Conservation (phyloP, 2,329 filamentous ascomycete species). For the Tolypocladium tundrense region DNA sequence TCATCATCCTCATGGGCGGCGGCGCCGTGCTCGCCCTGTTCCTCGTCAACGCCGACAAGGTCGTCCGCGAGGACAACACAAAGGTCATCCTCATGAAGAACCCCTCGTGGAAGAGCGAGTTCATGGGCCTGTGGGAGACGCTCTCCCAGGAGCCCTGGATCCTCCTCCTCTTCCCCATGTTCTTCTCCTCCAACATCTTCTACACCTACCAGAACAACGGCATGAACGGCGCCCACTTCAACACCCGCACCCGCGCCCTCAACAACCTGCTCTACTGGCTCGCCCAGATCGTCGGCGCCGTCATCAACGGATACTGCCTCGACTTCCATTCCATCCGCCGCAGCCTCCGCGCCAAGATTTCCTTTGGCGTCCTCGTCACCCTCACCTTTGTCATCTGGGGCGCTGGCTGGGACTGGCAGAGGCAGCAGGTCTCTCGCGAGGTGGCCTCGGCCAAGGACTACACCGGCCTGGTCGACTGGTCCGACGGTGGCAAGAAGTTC, state of each 20-base stretch:
- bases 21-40: constrained; percentile 61
- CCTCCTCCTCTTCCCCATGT: constrained; percentile 45
- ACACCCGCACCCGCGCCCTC: constrained; percentile 43
- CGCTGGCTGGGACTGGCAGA: constrained; percentile 70
- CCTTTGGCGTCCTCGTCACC: constrained; percentile 46
- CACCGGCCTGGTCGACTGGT: constrained; percentile 47
- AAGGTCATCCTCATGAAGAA: constrained; percentile 83
- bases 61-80: constrained; percentile 68
- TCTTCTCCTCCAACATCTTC: constrained; percentile 45
- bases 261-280: constrained; percentile 46
- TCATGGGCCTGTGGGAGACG: constrained; percentile 66
- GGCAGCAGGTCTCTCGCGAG: constrained; percentile 33
- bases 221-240: constrained; percentile 44
- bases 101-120: constrained; percentile 73
- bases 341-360: constrained; percentile 61
- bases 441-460: constrained; percentile 8
- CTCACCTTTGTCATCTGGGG: constrained; percentile 76
- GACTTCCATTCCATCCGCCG: constrained; percentile 70
- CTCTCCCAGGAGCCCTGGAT: constrained; percentile 62
- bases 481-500: constrained; percentile 33
- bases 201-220: constrained; percentile 50
- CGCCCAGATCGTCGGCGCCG: constrained; percentile 43
- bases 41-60: constrained; percentile 60
- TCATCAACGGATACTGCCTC: constrained; percentile 34
- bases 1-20: constrained; percentile 70